Conservation (phyloP, 345 rosid genomes). For the Passiflora organensis region DNA sequence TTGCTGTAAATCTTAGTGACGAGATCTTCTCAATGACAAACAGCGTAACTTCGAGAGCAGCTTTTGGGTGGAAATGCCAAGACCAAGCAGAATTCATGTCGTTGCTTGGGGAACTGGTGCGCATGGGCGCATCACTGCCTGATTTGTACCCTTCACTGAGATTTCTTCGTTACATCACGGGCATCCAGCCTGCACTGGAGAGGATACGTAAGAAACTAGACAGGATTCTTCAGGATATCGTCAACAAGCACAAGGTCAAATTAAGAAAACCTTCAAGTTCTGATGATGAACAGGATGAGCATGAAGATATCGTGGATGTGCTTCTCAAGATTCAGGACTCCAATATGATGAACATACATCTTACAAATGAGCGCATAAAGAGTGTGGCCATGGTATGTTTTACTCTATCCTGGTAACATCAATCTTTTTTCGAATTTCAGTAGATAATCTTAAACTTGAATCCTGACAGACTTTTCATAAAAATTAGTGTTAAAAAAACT, state of each 20-base stretch:
- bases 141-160: constrained; percentile 16
- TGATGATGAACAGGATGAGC: neutral
- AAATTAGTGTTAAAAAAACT: no score
- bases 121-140: constrained; percentile 6
- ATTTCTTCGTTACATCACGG: constrained; percentile 10
- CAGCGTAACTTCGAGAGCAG: neutral
- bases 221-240: constrained; percentile 12
- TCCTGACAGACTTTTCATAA: no score
- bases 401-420: no score
- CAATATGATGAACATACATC: constrained; percentile 6
- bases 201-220: constrained; percentile 9
- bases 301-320: constrained; percentile 16
- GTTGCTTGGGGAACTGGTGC: neutral
- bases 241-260: constrained; percentile 5
- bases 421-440: no score
- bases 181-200: constrained; percentile 6
- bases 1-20: neutral
- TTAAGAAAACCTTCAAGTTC: neutral
- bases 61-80: neutral
- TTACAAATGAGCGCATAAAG: constrained; percentile 10
- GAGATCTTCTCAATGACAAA: neutral
- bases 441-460: no score
- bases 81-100: constrained; percentile 1
- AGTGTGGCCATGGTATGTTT: constrained; percentile 13
- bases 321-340: constrained; percentile 14